These are phyloP conservation scores for Cercophora scortea DNA, from an alignment of 495 filamentous ascomycete genomes.

Conservation along the genomic window DNA sequence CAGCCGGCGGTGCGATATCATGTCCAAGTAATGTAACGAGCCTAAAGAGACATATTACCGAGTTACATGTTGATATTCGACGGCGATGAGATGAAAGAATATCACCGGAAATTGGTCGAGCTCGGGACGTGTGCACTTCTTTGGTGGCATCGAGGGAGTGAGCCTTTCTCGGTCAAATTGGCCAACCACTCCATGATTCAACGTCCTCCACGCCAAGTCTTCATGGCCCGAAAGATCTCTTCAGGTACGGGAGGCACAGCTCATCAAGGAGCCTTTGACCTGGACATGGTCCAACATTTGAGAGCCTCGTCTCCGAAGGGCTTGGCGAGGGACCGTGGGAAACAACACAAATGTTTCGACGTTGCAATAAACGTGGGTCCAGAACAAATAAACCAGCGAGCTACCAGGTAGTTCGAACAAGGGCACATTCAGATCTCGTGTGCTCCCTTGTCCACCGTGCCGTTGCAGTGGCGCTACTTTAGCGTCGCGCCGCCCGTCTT, in stretches of 20 bases:
- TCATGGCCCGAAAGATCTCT: neutral
- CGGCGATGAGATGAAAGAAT: neutral
- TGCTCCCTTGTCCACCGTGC: neutral
- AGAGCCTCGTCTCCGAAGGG: no score
- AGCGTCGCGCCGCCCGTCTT: slow-evolving; percentile 2
- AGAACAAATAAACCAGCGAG: neutral
- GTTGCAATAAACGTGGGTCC: neutral
- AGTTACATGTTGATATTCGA: neutral
- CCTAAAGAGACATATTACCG: neutral
- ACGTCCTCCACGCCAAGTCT: neutral
- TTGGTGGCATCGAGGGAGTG: neutral
- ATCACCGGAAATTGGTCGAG: neutral
- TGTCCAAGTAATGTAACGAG: neutral
- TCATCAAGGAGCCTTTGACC: neutral
- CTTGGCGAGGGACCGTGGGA: neutral
- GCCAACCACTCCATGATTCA: neutral
- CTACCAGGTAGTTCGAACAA: no score
- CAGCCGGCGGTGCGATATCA: neutral
- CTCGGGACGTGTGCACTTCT: neutral
- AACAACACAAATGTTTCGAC: neutral
- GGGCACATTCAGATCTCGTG: neutral
- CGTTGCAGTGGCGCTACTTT: slow-evolving; percentile 9
- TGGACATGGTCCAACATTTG: neutral
- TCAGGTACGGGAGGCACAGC: neutral
- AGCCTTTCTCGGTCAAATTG: neutral